Base-by-base conservation (phyloP, 2,329 filamentous ascomycete species). In the Scleromitrula shiraiana region DNA sequence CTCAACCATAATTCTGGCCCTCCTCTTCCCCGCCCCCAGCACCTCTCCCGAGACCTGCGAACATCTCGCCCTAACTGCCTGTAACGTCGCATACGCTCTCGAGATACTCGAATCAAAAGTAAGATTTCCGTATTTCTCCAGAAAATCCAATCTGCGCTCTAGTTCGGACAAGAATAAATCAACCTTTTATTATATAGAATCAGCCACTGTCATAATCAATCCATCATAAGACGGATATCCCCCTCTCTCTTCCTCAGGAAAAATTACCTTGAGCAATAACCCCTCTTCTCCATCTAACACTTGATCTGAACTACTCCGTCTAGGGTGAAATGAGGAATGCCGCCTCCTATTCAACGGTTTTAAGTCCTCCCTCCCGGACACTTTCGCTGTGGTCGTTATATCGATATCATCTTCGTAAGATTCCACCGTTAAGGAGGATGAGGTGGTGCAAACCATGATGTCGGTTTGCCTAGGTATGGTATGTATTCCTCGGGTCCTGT, bases 21-120 rank as follows among this genome's bases (percentile, higher is more conserved):
- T 79, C 55, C 88, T 80, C 44, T 87, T 83, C 19, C 93, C 90
- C 30, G 86, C 87, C 49, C 89, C 93, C 57, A 97, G 80, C 39
- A 96, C 78, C 62, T 93, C 91, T 53, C 88, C 91, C 1, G 90
- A 94, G 17, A 91, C 89, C 55, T 90, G 82, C 32, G 88, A 88
- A 67, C 93, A 98, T 59, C 88, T 81, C 56, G 88, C 83, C 52
- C 90, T 82, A 22, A 98, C 90, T 7, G 88, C 82, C 61, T 91
- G 84, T 2, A 98, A 73, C 0, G 90, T 95, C 14, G 82, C 75
- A 67, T 95, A 95, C 17, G 91, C 88, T 56, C 87, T 80, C 36
- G 86, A 83, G 48, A 97, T 82, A 61, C 88, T 86, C 37, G 84
- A 76, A 65, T 98, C 93, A 57, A 94, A 76, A 53, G 84, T 84